Conservation (phyloP, 257 asterid species). For the Parsonsia alboflavescens region DNA sequence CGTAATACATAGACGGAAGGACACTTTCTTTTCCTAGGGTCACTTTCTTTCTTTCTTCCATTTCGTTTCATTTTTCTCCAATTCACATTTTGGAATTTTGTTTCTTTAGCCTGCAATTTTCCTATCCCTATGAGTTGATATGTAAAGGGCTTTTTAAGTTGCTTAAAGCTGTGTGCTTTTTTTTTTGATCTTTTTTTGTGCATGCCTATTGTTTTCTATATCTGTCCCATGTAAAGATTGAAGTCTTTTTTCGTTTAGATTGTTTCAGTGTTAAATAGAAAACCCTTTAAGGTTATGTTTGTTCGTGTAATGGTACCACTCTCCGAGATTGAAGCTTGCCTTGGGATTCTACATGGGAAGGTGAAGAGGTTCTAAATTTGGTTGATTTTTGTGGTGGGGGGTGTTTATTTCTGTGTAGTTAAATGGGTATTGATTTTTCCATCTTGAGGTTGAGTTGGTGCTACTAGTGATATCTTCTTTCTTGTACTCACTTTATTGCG, state of each 20-base stretch:
- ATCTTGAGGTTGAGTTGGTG: background rate
- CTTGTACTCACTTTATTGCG: background rate
- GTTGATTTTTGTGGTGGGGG: background rate
- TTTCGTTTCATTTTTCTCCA: background rate
- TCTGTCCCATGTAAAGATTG: background rate
- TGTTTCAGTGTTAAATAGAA: background rate
- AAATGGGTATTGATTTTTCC: background rate
- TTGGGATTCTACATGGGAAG: background rate
- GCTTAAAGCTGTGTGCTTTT: background rate
- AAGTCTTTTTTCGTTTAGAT: background rate
- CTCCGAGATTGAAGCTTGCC: slow-evolving; percentile 1
- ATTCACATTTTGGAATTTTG: slow-evolving; percentile 5
- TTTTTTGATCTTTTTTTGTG: background rate
- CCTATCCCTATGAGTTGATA: background rate
- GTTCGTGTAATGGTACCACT: background rate
- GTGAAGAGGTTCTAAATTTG: background rate
- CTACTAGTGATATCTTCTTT: background rate
- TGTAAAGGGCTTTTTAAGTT: background rate
- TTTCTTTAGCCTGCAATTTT: slow-evolving; percentile 3
- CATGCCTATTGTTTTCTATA: background rate
- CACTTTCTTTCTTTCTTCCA: background rate
- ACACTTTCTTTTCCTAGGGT: slow-evolving; percentile 10
- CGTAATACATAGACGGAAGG: background rate
- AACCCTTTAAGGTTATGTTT: background rate
- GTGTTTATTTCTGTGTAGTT: background rate